These are phyloP conservation scores for Raphanus sativus DNA, from an alignment of 345 rosid genomes.

Conservation along the genomic window DNA sequence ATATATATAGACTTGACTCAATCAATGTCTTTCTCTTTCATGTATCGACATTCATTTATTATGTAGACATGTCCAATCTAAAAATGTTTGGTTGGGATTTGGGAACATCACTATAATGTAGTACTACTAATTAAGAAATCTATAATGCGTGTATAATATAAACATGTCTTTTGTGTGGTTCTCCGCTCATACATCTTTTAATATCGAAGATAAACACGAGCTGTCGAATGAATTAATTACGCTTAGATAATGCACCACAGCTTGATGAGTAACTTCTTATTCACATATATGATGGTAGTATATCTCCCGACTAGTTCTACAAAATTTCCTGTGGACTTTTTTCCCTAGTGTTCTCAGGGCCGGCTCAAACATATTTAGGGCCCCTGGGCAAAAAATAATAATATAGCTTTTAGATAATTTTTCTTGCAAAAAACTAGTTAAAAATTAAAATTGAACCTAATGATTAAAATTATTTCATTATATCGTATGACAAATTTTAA, in stretches of 20 bases:
- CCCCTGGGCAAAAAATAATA: too few species aligned
- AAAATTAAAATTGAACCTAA: too few species aligned
- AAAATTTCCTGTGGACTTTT: neutral
- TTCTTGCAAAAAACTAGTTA: too few species aligned
- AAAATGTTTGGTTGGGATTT: constrained; percentile 15
- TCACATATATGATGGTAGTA: neutral
- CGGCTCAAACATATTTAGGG: too few species aligned
- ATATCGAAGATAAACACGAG: neutral
- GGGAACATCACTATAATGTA: constrained; percentile 5
- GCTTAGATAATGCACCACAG: neutral
- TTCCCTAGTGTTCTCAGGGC: neutral
- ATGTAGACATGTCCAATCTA: constrained; percentile 35
- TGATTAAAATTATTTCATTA: too few species aligned
- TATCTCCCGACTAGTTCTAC: neutral
- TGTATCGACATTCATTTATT: constrained; percentile 42
- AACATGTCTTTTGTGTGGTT: neutral
- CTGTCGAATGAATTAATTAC: neutral
- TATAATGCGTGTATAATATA: neutral
- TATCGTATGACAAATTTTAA: too few species aligned
- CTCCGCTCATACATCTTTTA: neutral
- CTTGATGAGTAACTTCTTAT: neutral
- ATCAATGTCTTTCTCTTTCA: constrained; percentile 34
- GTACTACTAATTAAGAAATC: neutral
- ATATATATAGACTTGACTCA: neutral
- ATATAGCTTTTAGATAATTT: too few species aligned